Evolutionary conservation across 257 asterid species (phyloP).

Genomic region (Gentiana macrophylla): DNA sequence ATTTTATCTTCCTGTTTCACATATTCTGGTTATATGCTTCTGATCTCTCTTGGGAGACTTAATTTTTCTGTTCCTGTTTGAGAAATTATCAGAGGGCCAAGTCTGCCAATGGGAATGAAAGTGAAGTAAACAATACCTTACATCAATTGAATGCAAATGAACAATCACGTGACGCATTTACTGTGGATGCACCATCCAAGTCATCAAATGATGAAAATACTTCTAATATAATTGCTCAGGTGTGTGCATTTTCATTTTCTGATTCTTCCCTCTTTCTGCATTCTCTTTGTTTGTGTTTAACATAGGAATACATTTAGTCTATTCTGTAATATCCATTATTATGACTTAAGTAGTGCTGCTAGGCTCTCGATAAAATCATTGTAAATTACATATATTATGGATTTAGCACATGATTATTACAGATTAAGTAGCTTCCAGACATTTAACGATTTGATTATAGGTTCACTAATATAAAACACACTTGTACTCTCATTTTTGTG

Average conservation of each 20-base stretch:
- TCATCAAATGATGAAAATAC: constrained; percentile 34
- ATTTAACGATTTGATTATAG: no score
- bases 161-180: constrained; percentile 24
- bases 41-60: neutral
- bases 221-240: constrained; percentile 40
- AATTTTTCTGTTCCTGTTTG: neutral
- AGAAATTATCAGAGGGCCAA: constrained; percentile 53
- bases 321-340: no score
- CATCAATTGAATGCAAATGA: constrained; percentile 45
- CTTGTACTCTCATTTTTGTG: no score
- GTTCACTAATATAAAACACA: no score
- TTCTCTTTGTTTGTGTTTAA: constrained; percentile 2
- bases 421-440: no score
- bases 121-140: constrained; percentile 27
- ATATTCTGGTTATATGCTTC: constrained; percentile 3
- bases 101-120: constrained; percentile 44
- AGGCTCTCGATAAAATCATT: no score
- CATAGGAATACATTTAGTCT: neutral
- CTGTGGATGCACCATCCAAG: constrained; percentile 35
- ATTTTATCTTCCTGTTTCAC: constrained; percentile 2
- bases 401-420: no score
- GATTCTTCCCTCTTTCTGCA: constrained; percentile 1
- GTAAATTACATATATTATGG: no score
- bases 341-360: no score
- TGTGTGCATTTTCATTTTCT: constrained; percentile 9